Evolutionary conservation across 1,139 yeast species (phyloP), one percentile per base, ranked within the genome.

Genomic region (Kurtzmaniella quercitrusa): DNA sequence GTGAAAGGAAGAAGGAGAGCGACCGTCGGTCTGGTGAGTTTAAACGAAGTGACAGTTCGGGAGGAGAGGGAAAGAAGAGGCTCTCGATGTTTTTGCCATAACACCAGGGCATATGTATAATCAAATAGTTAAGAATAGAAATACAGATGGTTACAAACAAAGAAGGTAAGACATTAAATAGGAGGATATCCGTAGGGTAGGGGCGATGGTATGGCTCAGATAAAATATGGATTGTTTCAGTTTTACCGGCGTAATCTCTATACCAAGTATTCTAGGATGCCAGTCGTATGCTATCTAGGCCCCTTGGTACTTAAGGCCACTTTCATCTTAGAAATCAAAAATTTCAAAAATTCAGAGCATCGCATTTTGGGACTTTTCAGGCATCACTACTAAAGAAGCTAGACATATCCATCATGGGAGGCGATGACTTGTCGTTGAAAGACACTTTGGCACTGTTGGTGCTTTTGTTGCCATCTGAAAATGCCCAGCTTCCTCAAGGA

Each of bases 11-110:
- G 58, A 8, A 47, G 53, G 12, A 10, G 5, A 27, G 31, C 39
- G 60, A 24, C 12, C 31, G 31, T 27, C 5, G 31, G 14, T 57
- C 67, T 3, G 55, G 65, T 15, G 76, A 71, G 39, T 57, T 58
- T 44, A 68, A 65, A 49, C 57, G 70, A 42, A 48, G 61, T n/a
- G 76, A 71, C 3, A 62, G 66, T 45, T 39, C 56, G 2, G 51
- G 48, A 25, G 52, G 54, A 33, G 70, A 67, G 14, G 48, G 58
- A 8, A 44, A 36, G 34, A 34, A 42, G 36, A 27, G 44, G 14
- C n/a, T 42, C 8, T 42, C 44, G 19, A 18, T 44, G 27, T 41
- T 44, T 24, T 44, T 37, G 23, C 41, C 39, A 40, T 34, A 18
- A 37, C 17, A 27, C 24, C 36, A 42, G 38, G 19, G 19, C 23